Base-by-base conservation (phyloP, 305 asterid species). In the Rubia tinctorum region DNA sequence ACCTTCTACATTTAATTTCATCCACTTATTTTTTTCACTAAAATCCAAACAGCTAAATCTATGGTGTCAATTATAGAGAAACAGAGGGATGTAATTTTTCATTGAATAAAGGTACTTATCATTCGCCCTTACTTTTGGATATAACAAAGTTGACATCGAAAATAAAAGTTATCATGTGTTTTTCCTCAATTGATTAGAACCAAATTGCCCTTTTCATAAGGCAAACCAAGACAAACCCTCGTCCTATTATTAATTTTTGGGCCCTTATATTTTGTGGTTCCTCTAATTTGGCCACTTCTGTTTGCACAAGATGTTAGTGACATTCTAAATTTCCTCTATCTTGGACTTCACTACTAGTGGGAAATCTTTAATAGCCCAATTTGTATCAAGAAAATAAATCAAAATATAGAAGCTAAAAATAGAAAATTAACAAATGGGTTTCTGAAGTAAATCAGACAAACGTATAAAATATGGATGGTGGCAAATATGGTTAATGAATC, bases 41-140 rank as follows among this genome's bases (percentile, higher is more conserved):
- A n/a, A n/a, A n/a, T n/a, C n/a, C n/a, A n/a, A n/a, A n/a, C n/a
- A n/a, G n/a, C n/a, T n/a, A n/a, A n/a, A n/a, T n/a, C n/a, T n/a
- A n/a, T n/a, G n/a, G n/a, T n/a, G n/a, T n/a, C n/a, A n/a, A n/a
- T n/a, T n/a, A n/a, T n/a, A n/a, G n/a, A n/a, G n/a, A n/a, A n/a
- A n/a, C n/a, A n/a, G n/a, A n/a, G n/a, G n/a, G n/a, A n/a, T n/a
- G n/a, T n/a, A n/a, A 42, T n/a, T 75, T 67, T 61, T 30, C 10
- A 27, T 13, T 68, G 34, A 39, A 55, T 42, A 2, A 61, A 61
- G 25, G 66, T 45, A 70, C 17, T 61, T 75, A 34, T 75, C 69
- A 37, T 69, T 23, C 25, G 39, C 42, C 42, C 67, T 45, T 7
- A 13, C 18, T 42, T 59, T 59, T 59, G 55, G 37, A 40, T 9